Evolutionary conservation across 208 protist species (phyloP).

Genomic region (Vickermania ingenoplastis): DNA sequence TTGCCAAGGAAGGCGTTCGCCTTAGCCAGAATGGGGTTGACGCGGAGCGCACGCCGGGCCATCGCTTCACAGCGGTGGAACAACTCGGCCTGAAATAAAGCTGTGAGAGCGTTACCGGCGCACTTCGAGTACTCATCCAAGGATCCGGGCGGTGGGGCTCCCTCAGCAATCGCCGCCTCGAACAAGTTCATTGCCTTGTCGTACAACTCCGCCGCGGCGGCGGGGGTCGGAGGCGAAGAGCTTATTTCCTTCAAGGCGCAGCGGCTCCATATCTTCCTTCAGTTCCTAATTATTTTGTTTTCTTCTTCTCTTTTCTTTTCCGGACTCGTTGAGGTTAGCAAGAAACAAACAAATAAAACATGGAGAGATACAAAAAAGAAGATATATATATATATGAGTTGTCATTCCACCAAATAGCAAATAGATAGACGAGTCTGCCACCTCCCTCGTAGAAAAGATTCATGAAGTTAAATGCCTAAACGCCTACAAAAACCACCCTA

Average conservation of each 20-base stretch:
- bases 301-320: too few relatives aligned
- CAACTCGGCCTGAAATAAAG: slow-evolving; percentile 47
- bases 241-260: slow-evolving; percentile 56
- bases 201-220: slow-evolving; percentile 39
- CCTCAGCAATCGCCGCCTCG: slow-evolving; percentile 10
- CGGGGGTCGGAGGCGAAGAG: slow-evolving; percentile 43
- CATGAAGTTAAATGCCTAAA: too few relatives aligned
- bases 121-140: slow-evolving; percentile 73
- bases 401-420: too few relatives aligned
- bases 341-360: too few relatives aligned
- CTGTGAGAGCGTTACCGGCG: slow-evolving; percentile 77
- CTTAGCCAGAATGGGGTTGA: slow-evolving; percentile 73
- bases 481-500: too few relatives aligned
- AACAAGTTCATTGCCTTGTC: slow-evolving; percentile 41
- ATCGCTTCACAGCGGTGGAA: slow-evolving; percentile 29
- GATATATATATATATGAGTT: too few relatives aligned
- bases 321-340: too few relatives aligned
- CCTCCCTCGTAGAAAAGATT: too few relatives aligned
- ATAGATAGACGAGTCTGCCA: too few relatives aligned
- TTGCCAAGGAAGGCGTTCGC: slow-evolving; percentile 73
- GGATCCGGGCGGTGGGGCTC: slow-evolving; percentile 8
- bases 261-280: slow-evolving; percentile 49
- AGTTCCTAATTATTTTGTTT: too few relatives aligned
- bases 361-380: too few relatives aligned
- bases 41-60: slow-evolving; percentile 27